Base-by-base conservation (phyloP, 495 filamentous ascomycete genomes). In the Tuber borchii region DNA sequence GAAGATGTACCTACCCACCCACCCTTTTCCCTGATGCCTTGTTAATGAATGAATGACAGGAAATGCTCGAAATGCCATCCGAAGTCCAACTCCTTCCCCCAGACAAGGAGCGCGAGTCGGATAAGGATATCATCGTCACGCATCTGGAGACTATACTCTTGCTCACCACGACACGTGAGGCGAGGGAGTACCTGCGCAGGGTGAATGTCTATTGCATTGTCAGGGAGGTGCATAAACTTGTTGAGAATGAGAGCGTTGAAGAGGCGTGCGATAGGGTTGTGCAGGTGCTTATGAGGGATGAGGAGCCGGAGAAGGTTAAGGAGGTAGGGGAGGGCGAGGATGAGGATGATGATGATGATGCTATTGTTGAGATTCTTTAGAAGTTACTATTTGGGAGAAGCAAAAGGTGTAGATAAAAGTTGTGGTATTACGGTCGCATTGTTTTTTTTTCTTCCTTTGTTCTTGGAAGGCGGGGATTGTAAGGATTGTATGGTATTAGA, bases 181-280 rank as follows among this genome's bases (percentile, higher is more conserved):
- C 92, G 2, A 87, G 93, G 65, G 90, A 93, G 37, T 83, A 87
- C 71, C 87, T 97, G 87, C 89, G 92, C 75, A 87, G 85, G 17
- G 84, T 91, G n/a, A 92, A 93, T 77, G 91, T 95, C 8, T 98
- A 99, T 83, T 92, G 93, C 0, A 90, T 98, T 71, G 87, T 99
- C 45, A 86, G 95, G 74, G 95, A 97, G 82, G 90, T 91, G 45
- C 95, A 99, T 87, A 80, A 93, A 75, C 87, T 89, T 68, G 89
- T 94, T 19, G 87, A 94, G 43, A 86, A 97, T 82, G 94, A 97
- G 73, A 90, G 86, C 31, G 93, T 99, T 56, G 87, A 88, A 76
- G 94, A 97, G 80, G 91, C 89, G 22, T 95, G 93, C 79, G 95
- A 99, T 83, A 87, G 95, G 80, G 80, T 97, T 71, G 95, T 99